Evolutionary conservation across 306 rosid species (phyloP), one percentile per base, ranked within the genome.

Genomic region (Gastrolobium bilobum): DNA sequence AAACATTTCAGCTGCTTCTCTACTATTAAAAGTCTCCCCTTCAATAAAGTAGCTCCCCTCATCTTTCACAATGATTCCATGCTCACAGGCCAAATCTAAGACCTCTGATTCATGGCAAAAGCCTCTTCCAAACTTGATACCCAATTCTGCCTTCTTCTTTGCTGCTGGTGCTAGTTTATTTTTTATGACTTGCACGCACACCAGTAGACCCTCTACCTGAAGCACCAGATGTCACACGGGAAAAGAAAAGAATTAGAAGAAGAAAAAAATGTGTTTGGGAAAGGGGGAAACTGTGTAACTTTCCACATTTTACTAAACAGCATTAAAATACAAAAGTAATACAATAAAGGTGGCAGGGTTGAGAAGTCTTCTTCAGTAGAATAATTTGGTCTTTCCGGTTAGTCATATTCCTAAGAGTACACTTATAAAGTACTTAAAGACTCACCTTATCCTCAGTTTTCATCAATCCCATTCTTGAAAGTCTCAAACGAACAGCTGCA

Each of bases 121-220:
- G 60, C 99, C 97, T 75, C 79, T 85, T 68, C 97, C 99, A 69
- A 92, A 94, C 31, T 73, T 81, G 83, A 94, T 88, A 62, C 83
- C 90, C 62, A 94, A 75, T 58, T 91, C 89, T 5, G 88, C 91
- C 75, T 77, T 91, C 79, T 87, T 92, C 80, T 81, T 66, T 58
- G 94, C 74, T 0, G 94, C 79, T 1, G 92, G 91, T 57, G 96
- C 96, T 59, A 94, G 84, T 79, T 92, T 94, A 65, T 94, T 94
- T 84, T 94, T 92, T 79, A 90, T 85, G 65, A 92, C 93, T 83
- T 91, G 92, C 37, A 59, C 88, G 11, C 81, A 77, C 11, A 91
- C 75, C 74, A 67, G 80, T 46, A 89, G 81, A 64, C 98, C 97
- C 30, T 83, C 88, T 52, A 84, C 89, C 97, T 94, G 87, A 81